Evolutionary conservation across 495 filamentous ascomycete species (phyloP).

Genomic region (Aspergillus avenaceus): DNA sequence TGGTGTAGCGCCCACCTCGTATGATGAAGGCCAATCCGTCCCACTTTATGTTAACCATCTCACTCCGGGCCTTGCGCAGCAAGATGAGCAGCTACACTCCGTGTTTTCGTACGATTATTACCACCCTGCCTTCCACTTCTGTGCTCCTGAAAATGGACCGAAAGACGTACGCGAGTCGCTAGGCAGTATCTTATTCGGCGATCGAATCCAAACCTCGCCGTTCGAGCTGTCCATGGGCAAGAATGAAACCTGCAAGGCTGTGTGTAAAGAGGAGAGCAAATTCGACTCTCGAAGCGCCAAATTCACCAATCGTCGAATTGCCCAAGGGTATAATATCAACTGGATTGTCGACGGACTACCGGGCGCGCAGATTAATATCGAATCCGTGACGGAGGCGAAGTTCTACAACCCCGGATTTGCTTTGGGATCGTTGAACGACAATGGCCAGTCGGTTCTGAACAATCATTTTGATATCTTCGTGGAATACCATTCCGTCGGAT

Average conservation of each 20-base stretch:
- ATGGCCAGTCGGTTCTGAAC: conserved; percentile 60
- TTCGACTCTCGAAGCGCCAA: conserved; percentile 66
- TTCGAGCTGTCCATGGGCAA: conserved; percentile 79
- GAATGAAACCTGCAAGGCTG: conserved; percentile 80
- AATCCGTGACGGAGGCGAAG: conserved; percentile 64
- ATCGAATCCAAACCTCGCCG: conserved; percentile 88
- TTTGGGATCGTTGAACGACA: conserved; percentile 61
- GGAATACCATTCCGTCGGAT: conserved; percentile 76
- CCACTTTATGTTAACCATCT: conserved; percentile 89
- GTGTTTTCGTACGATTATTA: conserved; percentile 96
- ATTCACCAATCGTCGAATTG: conserved; percentile 80
- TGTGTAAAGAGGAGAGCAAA: conserved; percentile 59
- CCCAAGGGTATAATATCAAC: conserved; percentile 81
- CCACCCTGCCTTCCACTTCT: conserved; percentile 80
- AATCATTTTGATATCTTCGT: conserved; percentile 95
- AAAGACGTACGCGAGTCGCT: conserved; percentile 78
- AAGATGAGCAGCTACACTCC: conserved; percentile 78
- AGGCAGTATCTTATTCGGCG: conserved; percentile 94
- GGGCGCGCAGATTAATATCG: conserved; percentile 72
- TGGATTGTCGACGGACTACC: conserved; percentile 94
- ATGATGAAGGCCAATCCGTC: conserved; percentile 70
- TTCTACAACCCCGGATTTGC: conserved; percentile 89
- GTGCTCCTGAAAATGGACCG: conserved; percentile 68
- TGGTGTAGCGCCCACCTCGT: conserved; percentile 91
- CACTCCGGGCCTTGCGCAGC: conserved; percentile 71